phyloP scores from a whole-genome alignment of 192 early-diverging fungal genomes.

The Gonapodya prolifera region DNA sequence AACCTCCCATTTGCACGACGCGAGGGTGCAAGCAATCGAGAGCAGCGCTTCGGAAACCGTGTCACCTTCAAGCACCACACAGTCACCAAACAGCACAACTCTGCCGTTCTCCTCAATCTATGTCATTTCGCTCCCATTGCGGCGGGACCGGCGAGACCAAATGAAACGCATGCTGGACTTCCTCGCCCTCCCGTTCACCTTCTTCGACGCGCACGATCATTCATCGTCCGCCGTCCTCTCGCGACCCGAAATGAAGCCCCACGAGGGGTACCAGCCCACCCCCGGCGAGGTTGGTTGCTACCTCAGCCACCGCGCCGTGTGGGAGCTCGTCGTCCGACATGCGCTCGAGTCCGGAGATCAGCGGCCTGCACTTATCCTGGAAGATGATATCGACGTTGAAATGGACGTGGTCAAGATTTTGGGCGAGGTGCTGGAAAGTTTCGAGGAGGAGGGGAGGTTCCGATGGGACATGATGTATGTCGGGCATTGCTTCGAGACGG shows the following conservation, averaged over 20 bases:
- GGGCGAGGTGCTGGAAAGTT: not conserved
- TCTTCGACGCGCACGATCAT: constrained; percentile 9
- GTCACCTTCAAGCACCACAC: too few species aligned
- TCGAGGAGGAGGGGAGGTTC: not conserved
- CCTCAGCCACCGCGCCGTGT: constrained; percentile 11
- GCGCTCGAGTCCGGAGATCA: not conserved
- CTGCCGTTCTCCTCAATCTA: constrained; percentile 1
- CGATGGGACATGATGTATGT: not conserved
- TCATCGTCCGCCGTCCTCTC: not conserved
- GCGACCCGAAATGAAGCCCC: not conserved
- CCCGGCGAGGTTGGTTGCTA: constrained; percentile 10
- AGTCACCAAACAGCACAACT: too few species aligned
- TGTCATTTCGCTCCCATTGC: constrained; percentile 11
- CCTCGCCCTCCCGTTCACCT: constrained; percentile 7
- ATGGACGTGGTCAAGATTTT: constrained; percentile 8
- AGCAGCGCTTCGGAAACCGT: too few species aligned
- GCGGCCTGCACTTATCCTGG: constrained; percentile 7
- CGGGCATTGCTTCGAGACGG: not conserved
- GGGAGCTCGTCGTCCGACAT: not conserved
- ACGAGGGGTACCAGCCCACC: not conserved
- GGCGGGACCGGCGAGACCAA: constrained; percentile 8
- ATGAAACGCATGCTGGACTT: constrained; percentile 8
- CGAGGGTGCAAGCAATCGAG: too few species aligned
- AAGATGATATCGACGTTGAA: constrained; percentile 13
- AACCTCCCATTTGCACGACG: too few species aligned